Evolutionary conservation across 176 grass and related monocot species (phyloP).

Genomic region (Triticum turgidum): DNA sequence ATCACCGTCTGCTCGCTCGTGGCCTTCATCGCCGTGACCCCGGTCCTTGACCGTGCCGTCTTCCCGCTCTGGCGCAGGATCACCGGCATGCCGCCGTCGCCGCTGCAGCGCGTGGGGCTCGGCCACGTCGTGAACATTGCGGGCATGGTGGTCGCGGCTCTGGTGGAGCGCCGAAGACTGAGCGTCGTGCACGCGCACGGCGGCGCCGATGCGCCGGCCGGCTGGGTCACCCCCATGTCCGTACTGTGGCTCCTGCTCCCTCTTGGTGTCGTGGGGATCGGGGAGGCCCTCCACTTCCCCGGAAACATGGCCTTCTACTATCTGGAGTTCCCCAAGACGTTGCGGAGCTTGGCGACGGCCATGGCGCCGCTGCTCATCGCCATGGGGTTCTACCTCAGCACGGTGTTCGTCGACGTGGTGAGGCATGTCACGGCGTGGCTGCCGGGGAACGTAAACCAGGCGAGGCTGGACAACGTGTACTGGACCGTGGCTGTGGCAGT

Average conservation of each 20-base stretch:
- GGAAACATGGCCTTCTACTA: conserved; percentile 53
- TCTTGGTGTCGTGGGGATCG: conserved; percentile 31
- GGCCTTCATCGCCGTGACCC: conserved; percentile 10
- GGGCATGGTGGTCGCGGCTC: conserved; percentile 27
- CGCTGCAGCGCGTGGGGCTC: conserved; percentile 47
- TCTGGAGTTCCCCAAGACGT: conserved; percentile 48
- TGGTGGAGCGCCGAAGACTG: conserved; percentile 39
- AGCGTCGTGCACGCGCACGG: conserved; percentile 21
- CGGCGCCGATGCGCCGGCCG: background rate
- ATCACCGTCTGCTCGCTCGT: conserved; percentile 13
- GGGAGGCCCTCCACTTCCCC: conserved; percentile 41
- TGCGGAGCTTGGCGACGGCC: conserved; percentile 45
- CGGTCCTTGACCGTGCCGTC: conserved; percentile 35
- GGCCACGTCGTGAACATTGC: conserved; percentile 43
- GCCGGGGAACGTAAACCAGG: conserved; percentile 45
- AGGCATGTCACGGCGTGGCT: conserved; percentile 39
- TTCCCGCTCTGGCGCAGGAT: conserved; percentile 40
- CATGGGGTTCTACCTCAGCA: conserved; percentile 55
- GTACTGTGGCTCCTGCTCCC: conserved; percentile 54
- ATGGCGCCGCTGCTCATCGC: conserved; percentile 40
- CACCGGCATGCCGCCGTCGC: background rate
- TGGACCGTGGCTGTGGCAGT: conserved; percentile 29
- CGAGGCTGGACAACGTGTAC: conserved; percentile 53
- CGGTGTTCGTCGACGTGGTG: conserved; percentile 33
- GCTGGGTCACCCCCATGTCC: conserved; percentile 49